Evolutionary conservation across 2,329 filamentous ascomycete genomes (phyloP).

Genomic region (Sporothrix phasma): DNA sequence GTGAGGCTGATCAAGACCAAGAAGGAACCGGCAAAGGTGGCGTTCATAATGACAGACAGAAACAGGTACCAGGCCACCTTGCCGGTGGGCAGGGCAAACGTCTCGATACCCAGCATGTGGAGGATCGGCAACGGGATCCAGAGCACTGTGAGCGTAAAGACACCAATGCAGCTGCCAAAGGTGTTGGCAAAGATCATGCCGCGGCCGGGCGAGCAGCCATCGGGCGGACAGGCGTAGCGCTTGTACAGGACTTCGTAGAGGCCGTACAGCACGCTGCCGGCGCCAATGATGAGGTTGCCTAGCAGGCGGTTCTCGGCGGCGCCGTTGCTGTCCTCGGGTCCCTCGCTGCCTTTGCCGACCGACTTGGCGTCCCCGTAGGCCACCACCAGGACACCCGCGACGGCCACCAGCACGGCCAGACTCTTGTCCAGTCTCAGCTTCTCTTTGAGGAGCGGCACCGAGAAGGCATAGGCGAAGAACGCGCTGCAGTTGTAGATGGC

Average conservation of each 20-base stretch:
- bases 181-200: slow-evolving; percentile 94
- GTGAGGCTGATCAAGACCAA: slow-evolving; percentile 88
- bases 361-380: slow-evolving; percentile 71
- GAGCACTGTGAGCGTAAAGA: slow-evolving; percentile 75
- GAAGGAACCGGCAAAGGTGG: slow-evolving; percentile 86
- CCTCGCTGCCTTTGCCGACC: slow-evolving; percentile 20
- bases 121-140: slow-evolving; percentile 88
- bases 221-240: slow-evolving; percentile 81
- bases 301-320: slow-evolving; percentile 53
- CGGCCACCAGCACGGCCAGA: slow-evolving; percentile 75
- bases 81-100: slow-evolving; percentile 70
- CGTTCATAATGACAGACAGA: slow-evolving; percentile 76
- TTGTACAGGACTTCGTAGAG: slow-evolving; percentile 98
- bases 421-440: slow-evolving; percentile 77
- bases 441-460: slow-evolving; percentile 79
- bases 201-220: slow-evolving; percentile 73
- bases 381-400: slow-evolving; percentile 83
- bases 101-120: slow-evolving; percentile 68
- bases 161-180: slow-evolving; percentile 77
- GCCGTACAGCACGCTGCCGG: slow-evolving; percentile 86
- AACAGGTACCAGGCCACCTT: slow-evolving; percentile 70
- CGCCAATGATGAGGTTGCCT: slow-evolving; percentile 85
- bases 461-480: slow-evolving; percentile 97
- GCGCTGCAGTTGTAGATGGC: slow-evolving; percentile 99
- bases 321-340: slow-evolving; percentile 22